Percentiles rank a stretch among this genome's conserved stretches.
Evolutionary conservation across 2,329 filamentous ascomycete genomes (phyloP).

Genomic region (Aureobasidium uvarum): DNA sequence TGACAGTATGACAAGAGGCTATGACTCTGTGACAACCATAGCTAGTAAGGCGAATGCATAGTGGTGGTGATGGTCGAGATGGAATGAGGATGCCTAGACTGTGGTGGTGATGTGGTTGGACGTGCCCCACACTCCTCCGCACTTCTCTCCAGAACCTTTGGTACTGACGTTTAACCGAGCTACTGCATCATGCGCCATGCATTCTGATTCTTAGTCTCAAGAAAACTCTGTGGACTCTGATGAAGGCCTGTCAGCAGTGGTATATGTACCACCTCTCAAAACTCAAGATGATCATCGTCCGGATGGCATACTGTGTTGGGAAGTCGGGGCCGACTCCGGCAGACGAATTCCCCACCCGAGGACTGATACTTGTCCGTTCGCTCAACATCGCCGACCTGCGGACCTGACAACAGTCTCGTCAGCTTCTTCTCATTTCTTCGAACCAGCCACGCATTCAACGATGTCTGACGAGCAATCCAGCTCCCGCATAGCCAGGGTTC

Average conservation of each 20-base stretch:
- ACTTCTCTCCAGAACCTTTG: conserved; percentile 7
- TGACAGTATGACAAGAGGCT: too few species aligned
- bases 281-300: neutral
- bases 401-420: neutral
- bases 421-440: neutral
- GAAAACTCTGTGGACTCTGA: neutral
- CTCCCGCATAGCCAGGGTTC: conserved; percentile 20
- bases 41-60: too few species aligned
- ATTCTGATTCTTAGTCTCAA: neutral
- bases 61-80: too few species aligned
- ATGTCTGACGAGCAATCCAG: neutral
- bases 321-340: neutral
- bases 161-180: neutral
- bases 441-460: neutral
- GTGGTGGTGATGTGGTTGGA: neutral
- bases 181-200: neutral
- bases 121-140: conserved; percentile 15
- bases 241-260: neutral
- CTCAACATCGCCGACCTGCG: neutral
- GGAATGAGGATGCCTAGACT: too few species aligned
- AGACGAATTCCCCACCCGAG: neutral
- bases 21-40: too few species aligned
- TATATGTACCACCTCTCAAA: neutral
- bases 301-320: neutral
- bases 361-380: neutral